phyloP scores from a whole-genome alignment of 1,139 yeast genomes.

The Candida sanyaensis region DNA sequence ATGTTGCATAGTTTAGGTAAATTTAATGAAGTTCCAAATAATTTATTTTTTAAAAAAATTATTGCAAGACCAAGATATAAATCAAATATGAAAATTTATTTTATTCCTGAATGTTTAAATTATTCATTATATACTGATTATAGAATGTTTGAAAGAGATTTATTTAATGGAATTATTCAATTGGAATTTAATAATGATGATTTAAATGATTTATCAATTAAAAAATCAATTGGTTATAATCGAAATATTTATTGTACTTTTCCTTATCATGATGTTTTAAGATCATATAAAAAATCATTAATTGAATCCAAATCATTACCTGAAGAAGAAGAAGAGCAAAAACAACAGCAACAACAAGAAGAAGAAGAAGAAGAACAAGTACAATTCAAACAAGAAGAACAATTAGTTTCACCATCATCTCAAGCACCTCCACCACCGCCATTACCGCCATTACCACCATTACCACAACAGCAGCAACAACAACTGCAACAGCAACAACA shows the following conservation, averaged over 20 bases:
- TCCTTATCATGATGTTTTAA: constrained; percentile 21
- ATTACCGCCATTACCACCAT: no score
- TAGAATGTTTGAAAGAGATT: constrained; percentile 53
- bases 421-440: no score
- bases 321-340: neutral
- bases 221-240: constrained; percentile 3
- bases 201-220: constrained; percentile 4
- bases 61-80: constrained; percentile 56
- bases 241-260: constrained; percentile 25
- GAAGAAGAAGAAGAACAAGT: neutral
- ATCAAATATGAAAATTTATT: constrained; percentile 49
- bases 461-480: no score
- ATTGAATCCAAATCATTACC: constrained; percentile 1
- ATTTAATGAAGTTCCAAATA: constrained; percentile 41
- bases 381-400: no score
- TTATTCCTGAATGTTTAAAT: constrained; percentile 32
- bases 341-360: neutral
- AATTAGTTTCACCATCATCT: no score
- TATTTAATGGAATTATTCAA: constrained; percentile 50
- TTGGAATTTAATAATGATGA: constrained; percentile 15
- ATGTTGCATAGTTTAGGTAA: constrained; percentile 42
- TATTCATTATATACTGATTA: constrained; percentile 51
- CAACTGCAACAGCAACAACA: constrained; percentile 1
- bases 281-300: constrained; percentile 17
- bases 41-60: constrained; percentile 46